Evolutionary conservation across 2,329 filamentous ascomycete genomes (phyloP).

Genomic region (Nemania sp.): DNA sequence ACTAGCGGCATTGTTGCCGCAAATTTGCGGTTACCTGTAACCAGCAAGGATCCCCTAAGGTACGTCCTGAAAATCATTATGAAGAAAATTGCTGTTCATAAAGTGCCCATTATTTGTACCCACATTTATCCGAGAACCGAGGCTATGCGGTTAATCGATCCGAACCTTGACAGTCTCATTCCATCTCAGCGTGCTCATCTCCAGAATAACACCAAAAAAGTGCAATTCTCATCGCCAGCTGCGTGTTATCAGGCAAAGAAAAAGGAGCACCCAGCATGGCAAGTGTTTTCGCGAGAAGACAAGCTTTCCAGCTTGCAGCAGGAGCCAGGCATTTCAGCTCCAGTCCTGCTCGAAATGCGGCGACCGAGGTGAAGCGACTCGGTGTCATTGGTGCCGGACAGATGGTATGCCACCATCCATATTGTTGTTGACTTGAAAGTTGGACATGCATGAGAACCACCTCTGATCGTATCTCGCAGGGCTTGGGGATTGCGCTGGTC

Average conservation of each 20-base stretch:
- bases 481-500: constrained; percentile 92
- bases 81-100: too few species aligned
- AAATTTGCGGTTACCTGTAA: too few species aligned
- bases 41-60: too few species aligned
- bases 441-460: constrained; percentile 41
- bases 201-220: not conserved
- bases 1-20: too few species aligned
- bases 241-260: not conserved
- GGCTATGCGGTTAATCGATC: constrained; percentile 35
- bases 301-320: constrained; percentile 44
- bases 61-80: too few species aligned
- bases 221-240: not conserved
- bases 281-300: constrained; percentile 46
- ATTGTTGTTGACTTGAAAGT: constrained; percentile 24
- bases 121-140: constrained; percentile 39
- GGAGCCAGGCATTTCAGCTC: constrained; percentile 69
- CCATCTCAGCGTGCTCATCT: not conserved
- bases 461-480: constrained; percentile 57
- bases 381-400: constrained; percentile 95
- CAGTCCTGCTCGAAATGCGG: constrained; percentile 61
- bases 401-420: constrained; percentile 67
- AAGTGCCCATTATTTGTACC: constrained; percentile 10
- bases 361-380: constrained; percentile 79
- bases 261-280: constrained; percentile 43
- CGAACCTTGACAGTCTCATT: not conserved